Base-by-base conservation (phyloP, 208 protist genomes). In the Sergeia podlipaevii region DNA sequence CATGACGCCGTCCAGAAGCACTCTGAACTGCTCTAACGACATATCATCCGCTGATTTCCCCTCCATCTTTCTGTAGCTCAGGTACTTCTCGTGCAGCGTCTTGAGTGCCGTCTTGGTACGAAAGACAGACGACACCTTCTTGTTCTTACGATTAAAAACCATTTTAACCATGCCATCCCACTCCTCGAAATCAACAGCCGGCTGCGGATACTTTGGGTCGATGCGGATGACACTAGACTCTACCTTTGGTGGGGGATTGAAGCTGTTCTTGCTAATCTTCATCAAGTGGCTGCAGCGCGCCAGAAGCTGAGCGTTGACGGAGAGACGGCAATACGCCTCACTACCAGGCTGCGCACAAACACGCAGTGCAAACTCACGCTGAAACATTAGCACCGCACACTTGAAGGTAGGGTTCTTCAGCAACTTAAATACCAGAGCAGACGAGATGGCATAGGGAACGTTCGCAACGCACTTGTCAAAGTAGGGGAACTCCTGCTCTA, bases 381-480 rank as follows among this genome's bases (percentile, higher is more conserved):
- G 98, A 71, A 99, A 99, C 98, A 99, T 99, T 18, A 99, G 81
- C 45, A 99, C 96, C 4, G 98, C 98, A 51, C 85, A 97, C 53
- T 97, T 96, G 59, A 93, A 97, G 4, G 62, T 79, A 5, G 97
- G 97, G 10, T 88, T 86, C 49, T 90, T 78, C n/a, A 99, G 79
- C 20, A 99, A 80, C 85, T 99, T 99, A 67, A 99, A 99, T 2
- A 98, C 89, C 13, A 99, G 68, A 13, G 97, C 97, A n/a, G 97
- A 99, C 2, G 98, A 99, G 71, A 99, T 99, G 23, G 99, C 96
- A 72, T 99, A 99, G 27, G 99, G 99, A 23, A 99, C 91, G 86
- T 99, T 99, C 32, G 98, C 97, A 6, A 99, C 98, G 58, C 98
- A 99, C 50, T 99, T 92, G 82, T 99, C 98, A 83, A 99, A 99